Evolutionary conservation across 2,329 filamentous ascomycete species (phyloP).

Genomic region (Aplosporella prunicola): DNA sequence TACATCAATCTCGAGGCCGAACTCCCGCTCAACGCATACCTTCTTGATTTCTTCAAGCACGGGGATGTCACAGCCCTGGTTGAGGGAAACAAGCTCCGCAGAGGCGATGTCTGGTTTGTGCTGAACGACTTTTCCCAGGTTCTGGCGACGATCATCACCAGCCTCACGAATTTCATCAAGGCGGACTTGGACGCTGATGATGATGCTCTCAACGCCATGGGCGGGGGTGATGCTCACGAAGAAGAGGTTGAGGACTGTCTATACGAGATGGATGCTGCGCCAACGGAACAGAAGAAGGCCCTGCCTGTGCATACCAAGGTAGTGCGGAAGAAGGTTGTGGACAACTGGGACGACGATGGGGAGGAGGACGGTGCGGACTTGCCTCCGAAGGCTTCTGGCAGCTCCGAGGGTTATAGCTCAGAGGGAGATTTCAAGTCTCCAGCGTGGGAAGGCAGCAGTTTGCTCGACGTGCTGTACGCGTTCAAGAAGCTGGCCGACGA

Average conservation of each 20-base stretch:
- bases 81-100: constrained; percentile 55
- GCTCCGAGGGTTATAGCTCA: constrained; percentile 16
- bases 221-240: constrained; percentile 17
- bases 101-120: constrained; percentile 61
- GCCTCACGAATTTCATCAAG: constrained; percentile 49
- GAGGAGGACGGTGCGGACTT: too few relatives aligned
- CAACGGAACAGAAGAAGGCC: constrained; percentile 17
- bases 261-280: constrained; percentile 32
- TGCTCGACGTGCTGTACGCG: constrained; percentile 50
- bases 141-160: constrained; percentile 62
- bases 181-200: constrained; percentile 36
- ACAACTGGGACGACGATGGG: constrained; percentile 32
- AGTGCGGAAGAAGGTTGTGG: constrained; percentile 23
- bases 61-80: constrained; percentile 53
- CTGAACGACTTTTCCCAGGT: constrained; percentile 59
- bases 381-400: constrained; percentile 19
- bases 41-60: constrained; percentile 71
- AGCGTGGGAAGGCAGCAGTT: constrained; percentile 36
- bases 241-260: constrained; percentile 43
- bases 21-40: constrained; percentile 54
- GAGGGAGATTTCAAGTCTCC: constrained; percentile 15
- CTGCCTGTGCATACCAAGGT: constrained; percentile 27
- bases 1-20: constrained; percentile 50
- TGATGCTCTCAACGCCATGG: constrained; percentile 44
- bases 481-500: constrained; percentile 49